phyloP scores from a whole-genome alignment of 169 alveolate genomes.

The Babesia bovis region DNA sequence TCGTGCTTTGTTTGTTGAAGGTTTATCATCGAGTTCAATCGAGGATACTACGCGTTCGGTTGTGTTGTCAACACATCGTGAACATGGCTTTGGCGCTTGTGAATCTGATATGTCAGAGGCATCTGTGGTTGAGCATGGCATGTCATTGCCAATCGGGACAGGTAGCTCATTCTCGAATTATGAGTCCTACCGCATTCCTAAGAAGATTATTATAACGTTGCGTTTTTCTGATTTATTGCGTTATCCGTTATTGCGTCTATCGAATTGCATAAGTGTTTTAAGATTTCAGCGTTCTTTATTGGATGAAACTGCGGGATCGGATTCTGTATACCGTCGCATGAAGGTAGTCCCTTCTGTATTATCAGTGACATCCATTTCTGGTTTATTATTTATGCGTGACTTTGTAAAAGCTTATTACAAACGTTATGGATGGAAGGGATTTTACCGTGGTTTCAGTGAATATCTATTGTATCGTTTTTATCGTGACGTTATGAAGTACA shows the following conservation, averaged over 20 bases:
- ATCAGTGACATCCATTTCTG: constrained; percentile 14
- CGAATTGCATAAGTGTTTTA: constrained; percentile 32
- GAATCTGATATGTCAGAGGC: constrained; percentile 13
- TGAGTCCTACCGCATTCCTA: background rate
- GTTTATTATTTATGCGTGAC: constrained; percentile 15
- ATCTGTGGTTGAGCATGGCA: constrained; percentile 28
- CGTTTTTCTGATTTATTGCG: constrained; percentile 26
- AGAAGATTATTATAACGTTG: constrained; percentile 55
- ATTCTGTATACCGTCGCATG: constrained; percentile 26
- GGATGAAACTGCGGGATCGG: constrained; percentile 28
- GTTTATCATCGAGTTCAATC: background rate
- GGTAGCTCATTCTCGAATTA: background rate
- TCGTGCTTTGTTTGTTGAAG: background rate
- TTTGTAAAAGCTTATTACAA: constrained; percentile 30
- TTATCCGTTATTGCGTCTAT: constrained; percentile 43
- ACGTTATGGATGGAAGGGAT: constrained; percentile 43
- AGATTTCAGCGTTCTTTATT: constrained; percentile 37
- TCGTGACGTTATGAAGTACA: constrained; percentile 30
- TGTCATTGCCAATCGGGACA: background rate
- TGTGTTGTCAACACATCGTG: too few relatives aligned
- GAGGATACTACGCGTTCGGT: background rate
- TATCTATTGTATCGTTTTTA: constrained; percentile 20
- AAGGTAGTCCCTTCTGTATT: background rate
- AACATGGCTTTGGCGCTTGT: background rate
- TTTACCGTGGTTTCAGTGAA: constrained; percentile 51